Conservation (phyloP, 208 protist species). For the Leishmania braziliensis region DNA sequence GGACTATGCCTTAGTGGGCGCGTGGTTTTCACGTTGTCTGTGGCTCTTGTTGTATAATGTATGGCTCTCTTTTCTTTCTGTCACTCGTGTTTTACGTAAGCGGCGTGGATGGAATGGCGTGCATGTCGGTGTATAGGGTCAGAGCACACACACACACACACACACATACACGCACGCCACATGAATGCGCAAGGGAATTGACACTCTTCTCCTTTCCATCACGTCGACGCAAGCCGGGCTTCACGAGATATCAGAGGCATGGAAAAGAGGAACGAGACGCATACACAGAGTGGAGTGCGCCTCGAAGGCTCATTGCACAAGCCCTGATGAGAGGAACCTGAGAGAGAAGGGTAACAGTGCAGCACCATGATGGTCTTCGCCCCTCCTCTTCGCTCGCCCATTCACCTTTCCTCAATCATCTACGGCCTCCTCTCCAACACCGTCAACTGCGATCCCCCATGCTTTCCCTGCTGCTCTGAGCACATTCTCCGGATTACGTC, state of each 20-base stretch:
- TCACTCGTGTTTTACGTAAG: not conserved
- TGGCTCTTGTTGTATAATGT: not conserved
- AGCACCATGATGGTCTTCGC: not conserved
- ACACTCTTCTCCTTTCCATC: not conserved
- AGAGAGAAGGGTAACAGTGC: not conserved
- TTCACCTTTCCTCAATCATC: not conserved
- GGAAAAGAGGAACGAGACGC: not conserved
- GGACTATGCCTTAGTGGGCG: no score
- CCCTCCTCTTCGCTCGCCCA: not conserved
- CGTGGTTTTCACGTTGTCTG: no score
- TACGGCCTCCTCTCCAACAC: not conserved
- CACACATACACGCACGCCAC: not conserved
- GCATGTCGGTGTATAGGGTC: no score
- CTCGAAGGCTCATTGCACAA: not conserved
- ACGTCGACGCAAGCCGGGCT: not conserved
- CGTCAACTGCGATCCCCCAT: not conserved
- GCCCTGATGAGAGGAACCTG: not conserved
- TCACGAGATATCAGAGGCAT: not conserved
- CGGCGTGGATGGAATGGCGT: no score
- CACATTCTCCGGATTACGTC: not conserved
- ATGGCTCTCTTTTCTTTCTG: not conserved
- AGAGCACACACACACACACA: no score
- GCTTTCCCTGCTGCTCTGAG: not conserved
- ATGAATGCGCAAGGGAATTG: not conserved
- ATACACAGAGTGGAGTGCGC: not conserved